These are phyloP conservation scores for Trichocladium antarcticum DNA, from an alignment of 495 filamentous ascomycete genomes.

Conservation along the genomic window DNA sequence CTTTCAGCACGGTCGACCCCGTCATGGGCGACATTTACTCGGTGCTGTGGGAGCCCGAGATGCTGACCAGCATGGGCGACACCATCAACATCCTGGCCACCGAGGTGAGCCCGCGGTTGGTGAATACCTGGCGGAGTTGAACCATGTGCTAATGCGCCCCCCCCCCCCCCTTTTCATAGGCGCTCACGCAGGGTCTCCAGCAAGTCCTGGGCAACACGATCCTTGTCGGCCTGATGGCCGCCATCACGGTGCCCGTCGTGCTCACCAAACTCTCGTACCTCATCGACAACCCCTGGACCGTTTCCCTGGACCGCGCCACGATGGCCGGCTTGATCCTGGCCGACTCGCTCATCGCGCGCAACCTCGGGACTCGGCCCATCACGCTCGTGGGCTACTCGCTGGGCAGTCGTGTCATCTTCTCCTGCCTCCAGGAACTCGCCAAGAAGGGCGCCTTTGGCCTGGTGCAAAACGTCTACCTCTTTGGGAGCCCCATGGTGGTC, in stretches of 20 bases:
- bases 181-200: slow-evolving; percentile 89
- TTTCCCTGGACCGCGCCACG: slow-evolving; percentile 81
- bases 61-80: slow-evolving; percentile 92
- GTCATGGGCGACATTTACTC: slow-evolving; percentile 99
- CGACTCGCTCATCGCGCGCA: slow-evolving; percentile 84
- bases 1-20: slow-evolving; percentile 90
- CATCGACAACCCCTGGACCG: slow-evolving; percentile 97
- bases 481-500: slow-evolving; percentile 83
- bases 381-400: slow-evolving; percentile 97
- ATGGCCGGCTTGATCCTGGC: slow-evolving; percentile 87
- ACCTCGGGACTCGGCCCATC: slow-evolving; percentile 80
- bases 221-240: slow-evolving; percentile 79
- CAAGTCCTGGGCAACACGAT: slow-evolving; percentile 90
- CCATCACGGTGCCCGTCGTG: slow-evolving; percentile 83
- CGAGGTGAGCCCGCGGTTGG: slow-evolving; percentile 68
- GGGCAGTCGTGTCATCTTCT: slow-evolving; percentile 85
- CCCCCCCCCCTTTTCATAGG: slow-evolving; percentile 46
- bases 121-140: no score
- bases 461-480: slow-evolving; percentile 90
- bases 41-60: slow-evolving; percentile 94
- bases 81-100: slow-evolving; percentile 98
- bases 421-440: slow-evolving; percentile 79
- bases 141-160: no score
- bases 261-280: slow-evolving; percentile 91
- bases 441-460: slow-evolving; percentile 79